Evolutionary conservation across 2,329 filamentous ascomycete genomes (phyloP).

Genomic region (Fusarium siculi): DNA sequence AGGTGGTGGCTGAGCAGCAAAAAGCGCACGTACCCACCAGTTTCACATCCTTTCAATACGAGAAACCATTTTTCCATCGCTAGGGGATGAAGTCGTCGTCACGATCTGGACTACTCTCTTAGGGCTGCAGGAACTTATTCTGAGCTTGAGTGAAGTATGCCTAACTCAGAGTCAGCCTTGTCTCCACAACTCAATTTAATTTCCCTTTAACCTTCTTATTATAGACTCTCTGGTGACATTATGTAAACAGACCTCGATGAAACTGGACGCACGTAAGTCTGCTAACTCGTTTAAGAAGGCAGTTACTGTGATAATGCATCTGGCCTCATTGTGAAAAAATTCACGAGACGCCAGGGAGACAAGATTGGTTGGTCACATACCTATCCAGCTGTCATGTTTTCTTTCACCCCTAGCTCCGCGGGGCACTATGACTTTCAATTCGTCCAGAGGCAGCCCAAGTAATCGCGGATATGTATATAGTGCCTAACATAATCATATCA

Average conservation of each 20-base stretch:
- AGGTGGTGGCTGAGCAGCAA: constrained; percentile 6
- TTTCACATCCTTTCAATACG: neutral
- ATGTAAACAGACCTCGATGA: neutral
- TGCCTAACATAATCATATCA: neutral
- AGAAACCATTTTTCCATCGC: neutral
- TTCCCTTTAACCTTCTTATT: neutral
- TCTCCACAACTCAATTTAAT: neutral
- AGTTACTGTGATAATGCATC: neutral
- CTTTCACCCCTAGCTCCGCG: neutral
- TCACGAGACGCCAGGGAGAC: neutral
- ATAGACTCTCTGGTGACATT: neutral
- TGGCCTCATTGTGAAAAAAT: neutral
- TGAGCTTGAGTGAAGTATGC: neutral
- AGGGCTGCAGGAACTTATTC: neutral
- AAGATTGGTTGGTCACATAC: neutral
- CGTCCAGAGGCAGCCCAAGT: neutral
- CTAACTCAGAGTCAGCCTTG: neutral
- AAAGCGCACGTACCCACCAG: neutral
- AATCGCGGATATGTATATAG: neutral
- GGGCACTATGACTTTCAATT: neutral
- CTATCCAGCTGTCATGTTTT: neutral
- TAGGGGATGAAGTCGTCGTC: neutral
- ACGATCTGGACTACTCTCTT: neutral
- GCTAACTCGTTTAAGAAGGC: constrained; percentile 1
- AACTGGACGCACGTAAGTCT: neutral